Base-by-base conservation (phyloP, 1,284 basidiomycete species). In the Sanghuangporus weigelae region DNA sequence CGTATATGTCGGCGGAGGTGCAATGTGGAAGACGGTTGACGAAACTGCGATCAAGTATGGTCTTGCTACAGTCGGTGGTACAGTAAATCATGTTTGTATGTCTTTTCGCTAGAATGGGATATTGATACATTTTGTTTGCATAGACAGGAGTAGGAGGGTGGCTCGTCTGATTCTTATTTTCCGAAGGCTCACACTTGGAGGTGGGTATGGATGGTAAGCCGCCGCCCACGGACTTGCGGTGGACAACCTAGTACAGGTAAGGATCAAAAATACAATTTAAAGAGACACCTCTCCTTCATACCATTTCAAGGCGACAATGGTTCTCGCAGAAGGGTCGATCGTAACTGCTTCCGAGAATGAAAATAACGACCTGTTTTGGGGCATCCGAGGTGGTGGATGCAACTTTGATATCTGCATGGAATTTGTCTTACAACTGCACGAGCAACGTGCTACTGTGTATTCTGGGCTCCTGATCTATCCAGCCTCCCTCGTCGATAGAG, bases 391-490 rank as follows among this genome's bases (percentile, higher is more conserved):
- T 5, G 84, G 79, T 12, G 85, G 85, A 11, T 76, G 72, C 60
- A 86, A 84, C 69, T 85, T 85, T 69, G 85, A 85, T 14, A 76
- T 84, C 16, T 78, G 81, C n/a, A 84, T 82, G 3, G 74, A 80
- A 54, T 84, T 86, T 63, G 79, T 81, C 0, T 75, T 82, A 62
- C 71, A 70, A 51, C 72, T 85, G n/a, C 75, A 84, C 71, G 75
- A 77, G 21, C 81, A 86, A 71, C 73, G 76, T 5, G 66, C 69
- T 26, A 79, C 76, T 5, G 75, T 84, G 36, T 81, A 75, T 63
- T 71, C 73, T 21, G 82, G 81, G 1, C 65, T 72, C 31, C 60
- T 79, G 11, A 63, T 80, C 21, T 82, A 75, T 63, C 63, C 74
- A 8, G 66, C 71, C 0, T 63, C 73, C 3, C 67, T 73, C 36